phyloP scores from a whole-genome alignment of 768 basidiomycete genomes.

The Tricholomella constricta region DNA sequence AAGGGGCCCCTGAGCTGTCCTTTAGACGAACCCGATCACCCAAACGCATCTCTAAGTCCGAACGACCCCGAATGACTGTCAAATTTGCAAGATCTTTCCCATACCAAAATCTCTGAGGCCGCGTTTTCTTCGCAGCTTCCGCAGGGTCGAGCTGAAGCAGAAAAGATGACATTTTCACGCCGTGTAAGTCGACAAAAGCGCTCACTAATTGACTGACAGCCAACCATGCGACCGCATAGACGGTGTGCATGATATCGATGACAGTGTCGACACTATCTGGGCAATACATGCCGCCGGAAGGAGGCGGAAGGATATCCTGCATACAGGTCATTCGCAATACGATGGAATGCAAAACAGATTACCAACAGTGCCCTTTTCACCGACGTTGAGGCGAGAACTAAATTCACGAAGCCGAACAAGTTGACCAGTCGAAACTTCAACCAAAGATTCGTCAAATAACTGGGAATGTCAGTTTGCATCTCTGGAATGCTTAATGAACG shows the following conservation, averaged over 20 bases:
- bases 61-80: slow-evolving; percentile 58
- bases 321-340: slow-evolving; percentile 5
- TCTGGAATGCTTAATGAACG: slow-evolving; percentile 11
- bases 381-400: slow-evolving; percentile 72
- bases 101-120: slow-evolving; percentile 78
- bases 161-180: background rate
- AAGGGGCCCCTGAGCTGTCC: slow-evolving; percentile 45
- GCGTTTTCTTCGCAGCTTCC: slow-evolving; percentile 54
- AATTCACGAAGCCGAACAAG: slow-evolving; percentile 79
- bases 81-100: slow-evolving; percentile 65
- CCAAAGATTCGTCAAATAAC: slow-evolving; percentile 83
- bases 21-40: slow-evolving; percentile 73
- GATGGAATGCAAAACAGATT: slow-evolving; percentile 8
- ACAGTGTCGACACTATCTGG: slow-evolving; percentile 59
- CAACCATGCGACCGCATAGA: slow-evolving; percentile 83
- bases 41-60: slow-evolving; percentile 67
- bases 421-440: slow-evolving; percentile 64
- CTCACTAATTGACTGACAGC: slow-evolving; percentile 84
- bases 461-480: slow-evolving; percentile 26
- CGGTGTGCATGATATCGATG: slow-evolving; percentile 71
- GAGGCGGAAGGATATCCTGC: slow-evolving; percentile 69
- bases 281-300: slow-evolving; percentile 43
- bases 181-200: slow-evolving; percentile 1
- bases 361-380: slow-evolving; percentile 73
- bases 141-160: slow-evolving; percentile 56